Percentiles rank a stretch among this genome's conserved stretches.
Evolutionary conservation across 352 stramenopile species (phyloP).

Genomic region (Globisporangium apiculatum): DNA sequence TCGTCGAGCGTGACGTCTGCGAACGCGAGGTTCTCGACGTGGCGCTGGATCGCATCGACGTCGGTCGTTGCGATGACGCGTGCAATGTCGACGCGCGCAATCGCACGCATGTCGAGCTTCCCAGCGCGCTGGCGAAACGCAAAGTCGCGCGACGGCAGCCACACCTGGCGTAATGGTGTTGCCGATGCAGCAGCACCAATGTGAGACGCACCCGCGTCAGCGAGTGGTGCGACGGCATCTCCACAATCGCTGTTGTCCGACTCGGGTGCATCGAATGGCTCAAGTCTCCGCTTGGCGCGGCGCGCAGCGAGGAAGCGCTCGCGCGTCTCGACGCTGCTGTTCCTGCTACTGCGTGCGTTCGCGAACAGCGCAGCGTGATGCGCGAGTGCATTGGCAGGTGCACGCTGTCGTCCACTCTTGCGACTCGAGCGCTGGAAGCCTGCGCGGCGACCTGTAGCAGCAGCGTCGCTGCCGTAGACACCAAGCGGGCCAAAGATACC

Average conservation of each 20-base stretch:
- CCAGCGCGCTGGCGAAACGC: conserved; percentile 64
- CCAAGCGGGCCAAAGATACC: conserved; percentile 49
- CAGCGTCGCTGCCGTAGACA: conserved; percentile 6
- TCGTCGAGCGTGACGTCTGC: conserved; percentile 78
- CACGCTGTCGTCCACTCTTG: neutral
- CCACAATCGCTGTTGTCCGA: conserved; percentile 1
- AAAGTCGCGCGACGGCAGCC: conserved; percentile 67
- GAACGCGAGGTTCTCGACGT: conserved; percentile 79
- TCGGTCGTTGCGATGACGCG: conserved; percentile 73
- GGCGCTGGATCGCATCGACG: conserved; percentile 62
- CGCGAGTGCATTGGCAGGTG: neutral
- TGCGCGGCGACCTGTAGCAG: neutral
- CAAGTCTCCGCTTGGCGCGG: conserved; percentile 14
- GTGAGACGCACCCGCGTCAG: no score
- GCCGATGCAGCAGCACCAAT: no score
- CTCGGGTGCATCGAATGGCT: conserved; percentile 13
- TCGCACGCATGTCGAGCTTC: conserved; percentile 66
- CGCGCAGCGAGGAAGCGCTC: conserved; percentile 19
- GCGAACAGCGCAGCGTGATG: neutral
- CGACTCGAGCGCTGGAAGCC: neutral
- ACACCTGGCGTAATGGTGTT: conserved; percentile 31
- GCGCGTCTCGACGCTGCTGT: conserved; percentile 12
- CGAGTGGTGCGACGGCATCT: neutral
- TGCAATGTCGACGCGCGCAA: conserved; percentile 61
- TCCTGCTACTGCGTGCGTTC: neutral